Percentiles rank a stretch among this genome's conserved stretches.
These are phyloP conservation scores for Mucor lusitanicus DNA, from an alignment of 371 early-diverging fungal species.

Conservation along the genomic window DNA sequence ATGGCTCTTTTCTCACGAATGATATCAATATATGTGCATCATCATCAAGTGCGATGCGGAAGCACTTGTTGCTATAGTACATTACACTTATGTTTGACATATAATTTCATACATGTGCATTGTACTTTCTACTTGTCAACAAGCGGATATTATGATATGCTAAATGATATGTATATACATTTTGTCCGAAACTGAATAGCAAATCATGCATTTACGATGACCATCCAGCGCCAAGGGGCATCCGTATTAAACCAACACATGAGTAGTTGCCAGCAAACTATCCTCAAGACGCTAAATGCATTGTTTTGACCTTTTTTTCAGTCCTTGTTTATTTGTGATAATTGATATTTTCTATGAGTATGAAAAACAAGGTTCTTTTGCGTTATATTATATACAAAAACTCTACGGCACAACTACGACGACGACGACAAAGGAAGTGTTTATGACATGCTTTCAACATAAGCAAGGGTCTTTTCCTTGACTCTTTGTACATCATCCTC, in stretches of 20 bases:
- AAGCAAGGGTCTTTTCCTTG: conserved; percentile 82
- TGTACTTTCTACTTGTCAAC: background rate
- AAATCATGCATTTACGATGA: too few species aligned
- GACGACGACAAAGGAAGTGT: background rate
- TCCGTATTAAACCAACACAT: too few species aligned
- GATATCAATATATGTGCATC: background rate
- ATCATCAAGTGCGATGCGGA: too few species aligned
- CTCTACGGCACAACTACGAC: background rate
- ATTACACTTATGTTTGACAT: too few species aligned
- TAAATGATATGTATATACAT: too few species aligned
- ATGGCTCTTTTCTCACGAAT: background rate
- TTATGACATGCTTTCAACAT: conserved; percentile 69
- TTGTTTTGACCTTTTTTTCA: background rate
- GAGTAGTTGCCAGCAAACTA: too few species aligned
- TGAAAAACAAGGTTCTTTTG: background rate
- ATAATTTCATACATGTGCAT: background rate
- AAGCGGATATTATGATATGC: background rate
- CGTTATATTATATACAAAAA: conserved; percentile 12
- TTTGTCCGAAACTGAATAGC: too few species aligned
- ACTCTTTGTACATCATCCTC: conserved; percentile 83
- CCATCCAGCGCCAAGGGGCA: background rate
- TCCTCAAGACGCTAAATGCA: background rate
- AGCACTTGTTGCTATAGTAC: too few species aligned
- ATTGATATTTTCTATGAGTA: background rate
- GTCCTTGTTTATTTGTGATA: background rate